Conservation (phyloP, 768 basidiomycete species). For the Boletus sp. region DNA sequence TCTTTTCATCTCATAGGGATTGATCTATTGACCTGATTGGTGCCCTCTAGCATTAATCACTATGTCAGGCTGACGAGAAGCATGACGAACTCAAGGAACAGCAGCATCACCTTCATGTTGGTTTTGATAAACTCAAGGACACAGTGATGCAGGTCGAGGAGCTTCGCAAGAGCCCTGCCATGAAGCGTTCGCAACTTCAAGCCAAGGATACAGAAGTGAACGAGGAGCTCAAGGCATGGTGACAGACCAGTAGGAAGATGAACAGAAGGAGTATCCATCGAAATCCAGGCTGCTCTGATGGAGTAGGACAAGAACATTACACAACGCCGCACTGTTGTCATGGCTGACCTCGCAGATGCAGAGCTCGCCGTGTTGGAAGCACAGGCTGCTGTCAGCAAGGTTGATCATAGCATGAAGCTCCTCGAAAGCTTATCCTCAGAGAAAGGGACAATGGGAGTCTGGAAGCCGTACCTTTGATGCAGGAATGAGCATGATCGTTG, state of each 20-base stretch:
- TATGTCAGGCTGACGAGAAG: constrained; percentile 93
- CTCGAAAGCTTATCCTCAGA: constrained; percentile 94
- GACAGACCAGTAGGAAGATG: constrained; percentile 96
- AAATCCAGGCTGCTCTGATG: constrained; percentile 90
- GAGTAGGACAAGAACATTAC: constrained; percentile 89
- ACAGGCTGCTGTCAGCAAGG: constrained; percentile 92
- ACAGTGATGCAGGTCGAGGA: no score
- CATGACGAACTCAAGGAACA: constrained; percentile 97
- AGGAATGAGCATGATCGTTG: no score
- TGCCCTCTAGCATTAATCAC: no score
- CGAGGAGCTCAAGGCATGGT: constrained; percentile 97
- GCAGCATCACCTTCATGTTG: constrained; percentile 96
- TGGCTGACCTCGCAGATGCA: constrained; percentile 94
- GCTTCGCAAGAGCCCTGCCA: no score
- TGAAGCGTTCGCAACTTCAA: no score
- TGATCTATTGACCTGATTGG: no score
- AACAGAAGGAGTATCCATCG: constrained; percentile 98
- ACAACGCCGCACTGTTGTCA: constrained; percentile 83
- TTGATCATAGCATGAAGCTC: no score
- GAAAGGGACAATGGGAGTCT: no score
- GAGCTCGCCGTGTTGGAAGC: constrained; percentile 97
- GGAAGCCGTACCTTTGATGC: no score
- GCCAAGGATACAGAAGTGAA: constrained; percentile 96
- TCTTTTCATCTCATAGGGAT: no score
- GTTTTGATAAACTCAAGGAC: no score